Evolutionary conservation across 345 rosid species (phyloP).

Genomic region (Hibiscus mutabilis): DNA sequence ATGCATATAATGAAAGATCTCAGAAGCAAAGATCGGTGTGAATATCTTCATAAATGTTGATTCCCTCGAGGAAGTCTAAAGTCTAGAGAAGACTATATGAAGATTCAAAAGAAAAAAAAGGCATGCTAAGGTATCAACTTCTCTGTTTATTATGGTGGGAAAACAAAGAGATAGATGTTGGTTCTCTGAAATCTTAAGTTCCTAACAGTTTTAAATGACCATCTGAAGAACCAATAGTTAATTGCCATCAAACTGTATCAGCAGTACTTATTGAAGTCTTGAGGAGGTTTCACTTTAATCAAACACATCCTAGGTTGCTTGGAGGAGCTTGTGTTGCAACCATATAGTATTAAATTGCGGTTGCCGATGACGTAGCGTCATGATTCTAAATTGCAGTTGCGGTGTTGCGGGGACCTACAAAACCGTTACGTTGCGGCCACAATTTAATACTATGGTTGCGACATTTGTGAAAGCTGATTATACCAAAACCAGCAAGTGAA

Average conservation of each 20-base stretch:
- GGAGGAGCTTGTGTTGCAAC: no score
- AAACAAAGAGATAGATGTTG: background rate
- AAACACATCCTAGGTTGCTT: no score
- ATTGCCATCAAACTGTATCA: background rate
- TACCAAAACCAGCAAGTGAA: background rate
- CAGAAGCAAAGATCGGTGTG: no score
- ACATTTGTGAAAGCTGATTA: background rate
- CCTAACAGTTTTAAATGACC: background rate
- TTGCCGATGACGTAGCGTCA: no score
- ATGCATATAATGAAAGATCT: background rate
- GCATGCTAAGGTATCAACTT: background rate
- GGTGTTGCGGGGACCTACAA: no score
- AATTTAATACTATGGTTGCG: no score
- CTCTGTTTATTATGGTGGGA: background rate
- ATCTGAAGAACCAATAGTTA: background rate
- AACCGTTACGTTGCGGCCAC: no score
- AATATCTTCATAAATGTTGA: no score
- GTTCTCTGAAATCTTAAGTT: background rate
- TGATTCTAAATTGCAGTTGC: no score
- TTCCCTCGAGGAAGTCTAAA: no score
- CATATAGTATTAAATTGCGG: no score
- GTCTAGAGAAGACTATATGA: no score
- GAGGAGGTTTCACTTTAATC: background rate
- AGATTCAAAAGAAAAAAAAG: background rate
- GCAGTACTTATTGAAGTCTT: background rate